Conservation (phyloP, 306 rosid species). For the Prosopis cineraria region DNA sequence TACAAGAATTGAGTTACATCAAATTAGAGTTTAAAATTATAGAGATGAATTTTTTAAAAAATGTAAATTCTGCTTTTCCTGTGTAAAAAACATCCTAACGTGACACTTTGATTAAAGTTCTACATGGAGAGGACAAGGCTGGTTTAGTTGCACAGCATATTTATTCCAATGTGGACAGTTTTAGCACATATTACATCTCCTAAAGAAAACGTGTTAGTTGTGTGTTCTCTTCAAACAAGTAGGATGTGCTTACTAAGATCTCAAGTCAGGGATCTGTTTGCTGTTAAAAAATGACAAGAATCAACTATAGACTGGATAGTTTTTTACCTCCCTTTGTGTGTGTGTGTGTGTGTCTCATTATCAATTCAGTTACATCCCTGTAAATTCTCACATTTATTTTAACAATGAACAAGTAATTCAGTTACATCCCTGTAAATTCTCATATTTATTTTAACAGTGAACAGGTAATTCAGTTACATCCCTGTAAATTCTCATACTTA, state of each 20-base stretch:
- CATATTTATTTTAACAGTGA: no score
- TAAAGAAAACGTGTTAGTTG: background rate
- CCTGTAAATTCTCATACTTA: no score
- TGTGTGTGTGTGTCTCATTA: no score
- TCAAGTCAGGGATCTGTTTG: conserved; percentile 30
- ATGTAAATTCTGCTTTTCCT: background rate
- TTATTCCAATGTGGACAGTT: background rate
- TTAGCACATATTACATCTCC: conserved; percentile 27
- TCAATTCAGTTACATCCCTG: no score
- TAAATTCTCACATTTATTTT: no score
- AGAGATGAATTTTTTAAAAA: no score
- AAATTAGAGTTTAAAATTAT: no score
- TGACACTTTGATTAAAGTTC: background rate
- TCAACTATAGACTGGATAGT: background rate
- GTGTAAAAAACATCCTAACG: background rate
- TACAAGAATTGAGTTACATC: no score
- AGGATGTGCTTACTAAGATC: conserved; percentile 20
- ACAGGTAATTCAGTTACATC: no score
- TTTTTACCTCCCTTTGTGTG: no score
- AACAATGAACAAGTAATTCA: no score
- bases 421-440: no score
- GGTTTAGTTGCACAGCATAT: background rate
- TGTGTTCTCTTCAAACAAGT: conserved; percentile 2
- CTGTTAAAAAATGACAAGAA: conserved; percentile 11
- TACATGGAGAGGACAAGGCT: background rate